Conservation (phyloP, 768 basidiomycete genomes). For the Hortiboletus campestris region DNA sequence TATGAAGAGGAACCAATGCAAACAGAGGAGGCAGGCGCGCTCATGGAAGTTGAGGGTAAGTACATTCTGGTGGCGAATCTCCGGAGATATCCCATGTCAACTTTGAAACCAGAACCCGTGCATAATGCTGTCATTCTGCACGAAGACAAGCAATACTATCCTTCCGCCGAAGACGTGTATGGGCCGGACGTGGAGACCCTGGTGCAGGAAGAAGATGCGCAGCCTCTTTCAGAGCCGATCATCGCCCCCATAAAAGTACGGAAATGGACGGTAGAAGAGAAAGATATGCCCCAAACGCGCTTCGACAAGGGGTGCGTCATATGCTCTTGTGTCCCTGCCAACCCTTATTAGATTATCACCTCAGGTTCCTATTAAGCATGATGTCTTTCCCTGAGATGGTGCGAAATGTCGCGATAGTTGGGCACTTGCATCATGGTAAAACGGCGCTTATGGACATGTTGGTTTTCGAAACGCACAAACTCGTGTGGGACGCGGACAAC, state of each 20-base stretch:
- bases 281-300: slow-evolving; percentile 94
- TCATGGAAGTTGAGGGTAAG: slow-evolving; percentile 87
- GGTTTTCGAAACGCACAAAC: slow-evolving; percentile 92
- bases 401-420: slow-evolving; percentile 93
- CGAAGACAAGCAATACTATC: slow-evolving; percentile 98
- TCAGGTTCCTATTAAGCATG: slow-evolving; percentile 89
- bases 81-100: slow-evolving; percentile 1
- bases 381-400: slow-evolving; percentile 91
- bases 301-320: slow-evolving; percentile 88
- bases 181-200: slow-evolving; percentile 92
- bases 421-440: slow-evolving; percentile 97
- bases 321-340: background rate
- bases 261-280: slow-evolving; percentile 94
- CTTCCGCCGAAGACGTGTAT: slow-evolving; percentile 88
- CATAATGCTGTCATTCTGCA: slow-evolving; percentile 87
- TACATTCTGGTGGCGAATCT: slow-evolving; percentile 3
- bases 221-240: slow-evolving; percentile 93
- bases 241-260: slow-evolving; percentile 93
- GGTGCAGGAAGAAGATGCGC: slow-evolving; percentile 97
- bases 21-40: slow-evolving; percentile 55
- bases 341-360: slow-evolving; percentile 8
- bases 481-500: slow-evolving; percentile 90
- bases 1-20: slow-evolving; percentile 71
- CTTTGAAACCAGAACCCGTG: slow-evolving; percentile 53
- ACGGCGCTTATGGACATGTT: slow-evolving; percentile 97